Evolutionary conservation across 257 asterid genomes (phyloP), one percentile per base, ranked within the genome.

Genomic region (Nicotiana otophora): DNA sequence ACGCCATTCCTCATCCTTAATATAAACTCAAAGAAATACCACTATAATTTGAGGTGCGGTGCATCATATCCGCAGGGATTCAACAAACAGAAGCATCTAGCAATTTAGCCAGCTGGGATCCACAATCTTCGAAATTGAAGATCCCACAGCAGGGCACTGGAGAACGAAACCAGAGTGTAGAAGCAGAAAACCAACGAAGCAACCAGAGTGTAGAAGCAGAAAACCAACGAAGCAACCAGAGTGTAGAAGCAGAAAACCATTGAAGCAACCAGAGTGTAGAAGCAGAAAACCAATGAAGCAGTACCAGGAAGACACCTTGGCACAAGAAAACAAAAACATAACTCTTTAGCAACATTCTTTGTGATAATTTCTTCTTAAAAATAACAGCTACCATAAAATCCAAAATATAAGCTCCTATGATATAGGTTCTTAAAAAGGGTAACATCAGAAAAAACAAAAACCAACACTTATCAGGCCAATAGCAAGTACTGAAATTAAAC

Each of bases 111-210:
- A 90, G 89, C 92, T 84, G 92, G 97, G 98, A 90, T 90, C 94
- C 91, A 87, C 94, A 91, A 94, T 91, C 89, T 85, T 87, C 89
- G 88, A 86, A 92, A 95, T 93, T 91, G 95, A 92, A 92, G 97
- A 93, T 95, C 93, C 94, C 95, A 85, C 92, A 90, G 95, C 90
- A 90, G 91, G 89, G 86, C 90, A 87, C 91, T 77, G 89, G 90
- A 89, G 97, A 89, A 88, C 87, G 91, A 89, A 94, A 95, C 94
- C 94, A 89, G 89, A 86, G 93, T 87, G 98, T 88, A 93, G 98
- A 93, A 87, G 96, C 87, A 93, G 95, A 91, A 90, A 88, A 92
- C 96, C 94, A 89, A 90, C 88, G 98, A 91, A 86, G 98, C 95
- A 91, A 92, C 91, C 97, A 90, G 83, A 86, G 93, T 87, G 98